A percentile compares a stretch with the other conserved stretches of the same genome.
Evolutionary conservation across 306 rosid genomes (phyloP).

Genomic region (Cicer arietinum): DNA sequence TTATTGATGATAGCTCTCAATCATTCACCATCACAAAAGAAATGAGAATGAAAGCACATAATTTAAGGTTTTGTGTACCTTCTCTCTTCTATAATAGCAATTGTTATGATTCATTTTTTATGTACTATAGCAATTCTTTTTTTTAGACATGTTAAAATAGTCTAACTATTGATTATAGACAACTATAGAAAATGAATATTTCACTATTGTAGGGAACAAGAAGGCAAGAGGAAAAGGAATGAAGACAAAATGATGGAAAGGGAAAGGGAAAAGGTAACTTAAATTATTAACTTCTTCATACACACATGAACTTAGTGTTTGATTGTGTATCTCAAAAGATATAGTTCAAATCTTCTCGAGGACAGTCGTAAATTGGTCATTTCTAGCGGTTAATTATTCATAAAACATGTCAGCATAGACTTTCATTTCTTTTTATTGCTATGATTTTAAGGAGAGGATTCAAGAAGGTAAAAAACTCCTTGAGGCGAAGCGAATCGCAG

Average conservation of each 20-base stretch:
- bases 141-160: not conserved
- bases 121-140: not conserved
- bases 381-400: not conserved
- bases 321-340: too few species aligned
- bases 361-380: too few species aligned
- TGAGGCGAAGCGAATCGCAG: conserved; percentile 60
- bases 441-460: conserved; percentile 73
- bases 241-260: conserved; percentile 55
- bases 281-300: not conserved
- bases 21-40: conserved; percentile 69
- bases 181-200: not conserved
- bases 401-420: not conserved
- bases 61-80: conserved; percentile 56
- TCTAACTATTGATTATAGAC: not conserved
- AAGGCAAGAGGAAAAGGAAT: conserved; percentile 44
- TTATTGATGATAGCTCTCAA: conserved; percentile 47
- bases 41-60: conserved; percentile 63
- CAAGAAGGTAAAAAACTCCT: conserved; percentile 63
- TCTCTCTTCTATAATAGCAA: not conserved
- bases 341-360: too few species aligned
- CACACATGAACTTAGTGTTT: not conserved
- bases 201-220: conserved; percentile 55
- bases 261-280: conserved; percentile 71
- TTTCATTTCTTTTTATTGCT: conserved; percentile 17
- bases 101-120: not conserved